Evolutionary conservation across 495 filamentous ascomycete species (phyloP).

Genomic region (Podospora bellae-mahoneyi): DNA sequence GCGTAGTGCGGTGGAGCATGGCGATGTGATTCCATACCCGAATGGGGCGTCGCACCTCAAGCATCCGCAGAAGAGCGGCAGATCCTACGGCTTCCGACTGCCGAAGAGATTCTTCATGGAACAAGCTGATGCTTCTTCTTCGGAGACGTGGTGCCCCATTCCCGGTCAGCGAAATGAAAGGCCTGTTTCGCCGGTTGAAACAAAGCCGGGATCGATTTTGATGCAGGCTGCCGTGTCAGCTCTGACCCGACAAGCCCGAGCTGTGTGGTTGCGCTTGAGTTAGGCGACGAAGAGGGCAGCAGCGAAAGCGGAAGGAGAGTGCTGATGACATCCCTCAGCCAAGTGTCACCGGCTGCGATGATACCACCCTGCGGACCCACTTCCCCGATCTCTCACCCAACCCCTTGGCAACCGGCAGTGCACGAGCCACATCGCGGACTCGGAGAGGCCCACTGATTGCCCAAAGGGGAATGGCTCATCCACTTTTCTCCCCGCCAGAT

Average conservation of each 20-base stretch:
- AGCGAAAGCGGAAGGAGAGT: not conserved
- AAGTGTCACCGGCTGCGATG: conserved; percentile 6
- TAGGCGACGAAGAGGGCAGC: no score
- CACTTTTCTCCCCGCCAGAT: not conserved
- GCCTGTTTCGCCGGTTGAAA: conserved; percentile 5
- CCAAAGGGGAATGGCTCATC: not conserved
- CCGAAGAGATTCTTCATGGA: not conserved
- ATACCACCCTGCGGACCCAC: not conserved
- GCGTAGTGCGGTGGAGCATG: conserved; percentile 2
- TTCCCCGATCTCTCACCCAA: conserved; percentile 4
- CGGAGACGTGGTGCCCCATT: conserved; percentile 8
- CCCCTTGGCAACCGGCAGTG: not conserved
- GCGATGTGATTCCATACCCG: conserved; percentile 7
- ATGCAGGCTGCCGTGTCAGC: conserved; percentile 1
- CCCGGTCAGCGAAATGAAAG: conserved; percentile 10
- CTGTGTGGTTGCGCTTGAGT: not conserved
- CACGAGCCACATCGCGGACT: not conserved
- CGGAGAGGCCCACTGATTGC: not conserved
- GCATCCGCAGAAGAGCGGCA: conserved; percentile 9
- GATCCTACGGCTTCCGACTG: conserved; percentile 6
- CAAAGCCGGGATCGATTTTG: not conserved
- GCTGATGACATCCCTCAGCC: not conserved
- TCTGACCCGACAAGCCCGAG: conserved; percentile 7
- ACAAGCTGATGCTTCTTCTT: not conserved
- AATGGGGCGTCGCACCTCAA: conserved; percentile 11